Conservation (phyloP, 208 protist species). For the Novymonas esmeraldas region DNA sequence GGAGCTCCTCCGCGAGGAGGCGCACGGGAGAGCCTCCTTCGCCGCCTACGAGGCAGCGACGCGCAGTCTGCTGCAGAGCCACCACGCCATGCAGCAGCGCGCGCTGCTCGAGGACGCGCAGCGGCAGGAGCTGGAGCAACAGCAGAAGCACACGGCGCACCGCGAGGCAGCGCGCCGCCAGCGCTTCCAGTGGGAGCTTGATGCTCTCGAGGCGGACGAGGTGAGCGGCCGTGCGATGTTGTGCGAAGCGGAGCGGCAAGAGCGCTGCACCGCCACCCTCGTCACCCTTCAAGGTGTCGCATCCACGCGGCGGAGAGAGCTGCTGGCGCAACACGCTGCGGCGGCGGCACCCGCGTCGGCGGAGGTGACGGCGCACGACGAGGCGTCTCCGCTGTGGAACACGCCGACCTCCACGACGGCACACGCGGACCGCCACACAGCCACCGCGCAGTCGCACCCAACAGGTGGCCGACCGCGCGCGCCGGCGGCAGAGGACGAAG, state of each 20-base stretch:
- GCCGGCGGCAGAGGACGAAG: neutral
- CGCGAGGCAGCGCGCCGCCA: conserved; percentile 18
- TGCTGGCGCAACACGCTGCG: conserved; percentile 7
- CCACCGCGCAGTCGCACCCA: too few species aligned
- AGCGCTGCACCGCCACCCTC: conserved; percentile 28
- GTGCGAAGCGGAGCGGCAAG: conserved; percentile 47
- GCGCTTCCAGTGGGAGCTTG: conserved; percentile 25
- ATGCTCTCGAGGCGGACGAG: conserved; percentile 49
- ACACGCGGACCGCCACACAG: neutral
- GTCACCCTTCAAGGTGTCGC: conserved; percentile 20
- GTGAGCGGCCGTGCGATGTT: conserved; percentile 42
- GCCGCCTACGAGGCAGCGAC: conserved; percentile 23
- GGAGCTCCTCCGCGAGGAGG: conserved; percentile 33
- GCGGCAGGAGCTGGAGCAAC: conserved; percentile 4
- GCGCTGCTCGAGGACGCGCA: conserved; percentile 16
- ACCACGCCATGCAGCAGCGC: conserved; percentile 9
- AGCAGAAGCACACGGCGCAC: conserved; percentile 5
- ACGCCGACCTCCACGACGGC: conserved; percentile 8
- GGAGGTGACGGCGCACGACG: neutral
- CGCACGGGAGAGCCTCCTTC: conserved; percentile 11
- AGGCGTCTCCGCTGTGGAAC: conserved; percentile 5
- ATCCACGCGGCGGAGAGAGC: conserved; percentile 10
- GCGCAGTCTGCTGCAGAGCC: conserved; percentile 13
- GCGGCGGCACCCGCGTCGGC: conserved; percentile 5
- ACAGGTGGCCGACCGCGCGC: too few species aligned